A percentile compares a stretch with the other conserved stretches of the same genome.
phyloP scores from a whole-genome alignment of 495 filamentous ascomycete species.

The Lophiotrema nucula region DNA sequence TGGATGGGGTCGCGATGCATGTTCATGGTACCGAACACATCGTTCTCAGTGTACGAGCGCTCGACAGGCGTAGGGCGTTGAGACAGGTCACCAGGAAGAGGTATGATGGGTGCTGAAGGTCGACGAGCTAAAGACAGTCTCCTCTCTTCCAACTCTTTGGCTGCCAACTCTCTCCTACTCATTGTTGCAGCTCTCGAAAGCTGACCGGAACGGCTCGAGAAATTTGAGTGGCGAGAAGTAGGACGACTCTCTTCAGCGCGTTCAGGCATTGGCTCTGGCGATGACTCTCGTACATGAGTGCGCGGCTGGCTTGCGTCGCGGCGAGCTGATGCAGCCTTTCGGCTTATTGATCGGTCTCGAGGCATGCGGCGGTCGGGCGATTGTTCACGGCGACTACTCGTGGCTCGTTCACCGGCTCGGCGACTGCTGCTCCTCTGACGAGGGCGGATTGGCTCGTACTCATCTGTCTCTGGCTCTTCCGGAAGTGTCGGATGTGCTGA shows the following conservation, averaged over 20 bases:
- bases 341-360: constrained; percentile 32
- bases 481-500: constrained; percentile 38
- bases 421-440: constrained; percentile 62
- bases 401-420: constrained; percentile 50
- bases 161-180: constrained; percentile 67
- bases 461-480: constrained; percentile 45
- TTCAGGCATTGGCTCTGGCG: constrained; percentile 24
- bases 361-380: constrained; percentile 43
- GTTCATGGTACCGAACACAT: constrained; percentile 32
- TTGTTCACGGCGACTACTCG: constrained; percentile 47
- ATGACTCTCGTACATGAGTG: constrained; percentile 18
- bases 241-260: constrained; percentile 11
- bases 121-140: constrained; percentile 75
- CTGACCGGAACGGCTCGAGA: constrained; percentile 24
- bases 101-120: constrained; percentile 75
- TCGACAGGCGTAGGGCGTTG: constrained; percentile 22
- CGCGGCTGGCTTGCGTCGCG: constrained; percentile 26
- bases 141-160: constrained; percentile 82
- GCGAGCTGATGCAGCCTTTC: constrained; percentile 13
- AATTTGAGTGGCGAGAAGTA: constrained; percentile 23
- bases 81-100: constrained; percentile 65
- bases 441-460: constrained; percentile 34
- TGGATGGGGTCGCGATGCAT: constrained; percentile 25
- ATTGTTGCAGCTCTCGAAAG: constrained; percentile 15
- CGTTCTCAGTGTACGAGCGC: constrained; percentile 40